A percentile compares a stretch with the other conserved stretches of the same genome.
These are phyloP conservation scores for Rhizopogon vulgaris DNA, from an alignment of 768 basidiomycete genomes.

Conservation along the genomic window DNA sequence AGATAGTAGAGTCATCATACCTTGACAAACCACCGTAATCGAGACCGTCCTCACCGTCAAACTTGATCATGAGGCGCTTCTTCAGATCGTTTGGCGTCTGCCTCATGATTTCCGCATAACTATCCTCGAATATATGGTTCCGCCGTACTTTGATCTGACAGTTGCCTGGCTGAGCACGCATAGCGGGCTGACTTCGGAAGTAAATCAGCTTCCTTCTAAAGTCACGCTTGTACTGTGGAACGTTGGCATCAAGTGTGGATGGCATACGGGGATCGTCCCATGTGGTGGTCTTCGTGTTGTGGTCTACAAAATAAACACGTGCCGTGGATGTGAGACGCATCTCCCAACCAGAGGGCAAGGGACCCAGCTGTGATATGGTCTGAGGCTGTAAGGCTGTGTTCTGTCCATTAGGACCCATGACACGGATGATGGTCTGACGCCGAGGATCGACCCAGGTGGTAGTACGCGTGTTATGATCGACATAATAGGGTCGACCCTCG, in stretches of 20 bases:
- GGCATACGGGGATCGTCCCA: conserved; percentile 99
- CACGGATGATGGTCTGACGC: conserved; percentile 92
- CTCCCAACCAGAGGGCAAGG: conserved; percentile 97
- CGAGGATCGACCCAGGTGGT: conserved; percentile 99
- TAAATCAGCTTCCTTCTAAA: conserved; percentile 99
- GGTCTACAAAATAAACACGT: conserved; percentile 98
- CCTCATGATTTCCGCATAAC: conserved; percentile 99
- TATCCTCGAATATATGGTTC: conserved; percentile 98
- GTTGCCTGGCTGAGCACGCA: conserved; percentile 97
- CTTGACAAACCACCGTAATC: conserved; percentile 98
- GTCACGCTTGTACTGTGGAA: conserved; percentile 99
- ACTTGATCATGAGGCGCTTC: conserved; percentile 99
- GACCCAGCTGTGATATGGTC: conserved; percentile 94
- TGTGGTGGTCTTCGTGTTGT: conserved; percentile 99
- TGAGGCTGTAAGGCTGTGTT: conserved; percentile 87
- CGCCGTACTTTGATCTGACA: conserved; percentile 98
- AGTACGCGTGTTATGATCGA: conserved; percentile 98
- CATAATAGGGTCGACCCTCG: conserved; percentile 97
- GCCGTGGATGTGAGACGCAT: conserved; percentile 99
- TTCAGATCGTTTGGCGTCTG: conserved; percentile 98
- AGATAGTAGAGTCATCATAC: conserved; percentile 35
- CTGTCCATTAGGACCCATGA: conserved; percentile 91
- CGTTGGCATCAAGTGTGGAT: conserved; percentile 91
- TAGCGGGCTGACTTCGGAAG: conserved; percentile 97
- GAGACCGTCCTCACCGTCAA: conserved; percentile 97